Base-by-base conservation (phyloP, 148 eudicot species). In the Cornus suecica region DNA sequence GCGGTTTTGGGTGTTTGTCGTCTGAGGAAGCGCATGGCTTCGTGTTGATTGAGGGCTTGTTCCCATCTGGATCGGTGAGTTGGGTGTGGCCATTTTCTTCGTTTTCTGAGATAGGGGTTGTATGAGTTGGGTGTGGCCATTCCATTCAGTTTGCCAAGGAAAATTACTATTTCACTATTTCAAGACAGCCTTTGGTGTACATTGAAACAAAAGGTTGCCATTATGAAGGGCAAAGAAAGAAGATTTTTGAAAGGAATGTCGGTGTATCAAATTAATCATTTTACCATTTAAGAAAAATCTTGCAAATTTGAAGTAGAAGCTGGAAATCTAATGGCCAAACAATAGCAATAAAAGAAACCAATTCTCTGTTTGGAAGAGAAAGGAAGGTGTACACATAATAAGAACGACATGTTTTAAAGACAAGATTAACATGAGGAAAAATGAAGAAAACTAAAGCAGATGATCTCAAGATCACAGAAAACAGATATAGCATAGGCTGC, bases 61-160 rank as follows among this genome's bases (percentile, higher is more conserved):
- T 76, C 84, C 83, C 82, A 85, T 73, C 65, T 74, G 73, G 86
- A 67, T 78, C 87, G 80, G 86, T 73, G 78, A 74, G 84, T 77
- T 26, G 83, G 76, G 58, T 66, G 71, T 6, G 9, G 84, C 85
- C 83, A 89, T 80, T 85, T 89, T 78, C 92, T 80, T 70, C 79
- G 76, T 66, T 82, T 87, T 61, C 92, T 71, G 1, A 87, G 79
- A 30, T 79, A 68, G 9, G 75, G 72, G 29, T 76, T 83, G 61
- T 68, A 65, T 1, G 42, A n/a, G n/a, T n/a, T n/a, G n/a, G n/a
- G n/a, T n/a, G n/a, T n/a, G n/a, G n/a, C n/a, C n/a, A n/a, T n/a
- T n/a, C n/a, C 20, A 5, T 58, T 58, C 6, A 48, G 54, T 48
- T 11, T 18, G 2, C 54, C 54, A 48, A 48, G 54, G 54, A 48